Evolutionary conservation across 148 eudicot species (phyloP).

Genomic region (Spergularia marina): DNA sequence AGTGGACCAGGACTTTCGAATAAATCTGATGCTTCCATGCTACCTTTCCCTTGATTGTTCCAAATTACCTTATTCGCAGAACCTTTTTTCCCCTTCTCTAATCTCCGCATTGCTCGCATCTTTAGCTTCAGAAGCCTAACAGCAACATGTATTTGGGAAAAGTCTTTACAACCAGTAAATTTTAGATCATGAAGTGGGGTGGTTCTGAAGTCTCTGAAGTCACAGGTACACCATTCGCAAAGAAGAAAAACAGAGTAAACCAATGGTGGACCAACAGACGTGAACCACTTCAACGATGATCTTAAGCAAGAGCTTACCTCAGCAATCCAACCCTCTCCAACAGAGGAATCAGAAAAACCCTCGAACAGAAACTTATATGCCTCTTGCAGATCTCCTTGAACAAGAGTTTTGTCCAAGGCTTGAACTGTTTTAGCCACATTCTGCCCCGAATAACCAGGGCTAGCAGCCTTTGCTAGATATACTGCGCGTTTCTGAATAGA

Average conservation of each 20-base stretch:
- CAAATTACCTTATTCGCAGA: slow-evolving; percentile 20
- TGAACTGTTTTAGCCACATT: slow-evolving; percentile 77
- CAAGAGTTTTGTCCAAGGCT: slow-evolving; percentile 69
- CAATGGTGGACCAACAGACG: slow-evolving; percentile 48
- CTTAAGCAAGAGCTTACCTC: slow-evolving; percentile 74
- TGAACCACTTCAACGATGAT: slow-evolving; percentile 69
- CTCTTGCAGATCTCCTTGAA: slow-evolving; percentile 65
- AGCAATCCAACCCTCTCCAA: slow-evolving; percentile 64
- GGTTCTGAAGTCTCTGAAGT: slow-evolving; percentile 71
- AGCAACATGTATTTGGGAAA: slow-evolving; percentile 75
- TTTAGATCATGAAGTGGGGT: slow-evolving; percentile 55
- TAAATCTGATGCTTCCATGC: slow-evolving; percentile 42
- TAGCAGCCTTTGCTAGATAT: slow-evolving; percentile 70
- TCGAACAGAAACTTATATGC: slow-evolving; percentile 71
- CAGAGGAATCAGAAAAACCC: slow-evolving; percentile 51
- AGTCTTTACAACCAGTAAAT: slow-evolving; percentile 82
- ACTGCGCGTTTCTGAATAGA: slow-evolving; percentile 66
- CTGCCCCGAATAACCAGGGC: slow-evolving; percentile 63
- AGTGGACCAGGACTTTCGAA: slow-evolving; percentile 90
- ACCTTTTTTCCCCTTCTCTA: slow-evolving; percentile 32
- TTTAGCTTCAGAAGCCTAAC: slow-evolving; percentile 67
- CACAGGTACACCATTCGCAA: slow-evolving; percentile 98
- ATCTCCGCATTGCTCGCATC: slow-evolving; percentile 47
- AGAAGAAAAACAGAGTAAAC: slow-evolving; percentile 81
- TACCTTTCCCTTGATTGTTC: slow-evolving; percentile 20